Conservation (phyloP, 192 early-diverging fungal species). For the Mortierella hygrophila region DNA sequence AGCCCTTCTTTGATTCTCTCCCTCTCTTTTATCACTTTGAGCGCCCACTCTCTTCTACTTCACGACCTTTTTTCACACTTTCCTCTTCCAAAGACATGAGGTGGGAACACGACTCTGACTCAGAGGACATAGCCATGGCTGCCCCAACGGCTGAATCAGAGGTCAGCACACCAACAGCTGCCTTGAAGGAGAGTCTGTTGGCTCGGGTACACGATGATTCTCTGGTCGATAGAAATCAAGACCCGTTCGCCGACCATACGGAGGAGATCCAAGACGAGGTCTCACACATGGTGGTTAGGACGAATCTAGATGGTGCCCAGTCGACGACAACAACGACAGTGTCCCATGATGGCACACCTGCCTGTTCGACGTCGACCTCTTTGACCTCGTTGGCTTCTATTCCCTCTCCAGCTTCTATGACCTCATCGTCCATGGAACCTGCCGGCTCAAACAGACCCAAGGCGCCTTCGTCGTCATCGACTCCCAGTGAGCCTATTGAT, state of each 20-base stretch:
- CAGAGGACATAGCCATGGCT: neutral
- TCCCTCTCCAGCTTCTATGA: neutral
- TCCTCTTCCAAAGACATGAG: conserved; percentile 8
- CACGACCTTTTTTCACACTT: neutral
- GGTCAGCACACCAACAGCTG: neutral
- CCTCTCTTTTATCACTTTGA: neutral
- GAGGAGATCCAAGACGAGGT: conserved; percentile 2
- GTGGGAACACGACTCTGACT: conserved; percentile 17
- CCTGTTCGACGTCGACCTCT: neutral
- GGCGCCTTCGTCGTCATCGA: neutral
- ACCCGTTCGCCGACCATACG: neutral
- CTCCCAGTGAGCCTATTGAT: neutral
- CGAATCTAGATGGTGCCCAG: neutral
- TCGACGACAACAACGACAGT: neutral
- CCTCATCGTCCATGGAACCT: neutral
- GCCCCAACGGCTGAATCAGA: neutral
- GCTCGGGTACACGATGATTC: neutral
- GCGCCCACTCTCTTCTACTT: neutral
- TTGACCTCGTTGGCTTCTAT: neutral
- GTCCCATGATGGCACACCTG: neutral
- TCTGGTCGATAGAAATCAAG: neutral
- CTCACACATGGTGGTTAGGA: neutral
- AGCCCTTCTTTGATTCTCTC: neutral
- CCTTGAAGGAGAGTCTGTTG: neutral
- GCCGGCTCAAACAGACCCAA: neutral